phyloP scores from a whole-genome alignment of 1,139 yeast genomes.

The Williopsis jadinii region DNA sequence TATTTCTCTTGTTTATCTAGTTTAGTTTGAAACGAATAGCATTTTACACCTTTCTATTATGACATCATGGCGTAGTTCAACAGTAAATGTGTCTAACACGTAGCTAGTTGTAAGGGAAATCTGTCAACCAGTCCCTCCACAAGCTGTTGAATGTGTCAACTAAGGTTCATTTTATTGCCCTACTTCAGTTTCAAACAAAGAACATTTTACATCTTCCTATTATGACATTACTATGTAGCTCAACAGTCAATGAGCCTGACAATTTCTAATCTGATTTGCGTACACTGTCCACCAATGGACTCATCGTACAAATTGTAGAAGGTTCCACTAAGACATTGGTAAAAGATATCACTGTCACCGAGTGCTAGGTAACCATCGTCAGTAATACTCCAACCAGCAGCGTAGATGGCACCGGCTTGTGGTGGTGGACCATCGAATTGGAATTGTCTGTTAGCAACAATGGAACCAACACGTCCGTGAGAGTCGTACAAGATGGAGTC shows the following conservation, averaged over 20 bases:
- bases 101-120: conserved; percentile 62
- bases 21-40: too few species aligned
- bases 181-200: too few species aligned
- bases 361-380: conserved; percentile 59
- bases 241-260: conserved; percentile 58
- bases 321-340: conserved; percentile 71
- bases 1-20: too few species aligned
- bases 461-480: conserved; percentile 67
- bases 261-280: conserved; percentile 50
- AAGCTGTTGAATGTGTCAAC: conserved; percentile 55
- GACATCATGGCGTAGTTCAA: conserved; percentile 26
- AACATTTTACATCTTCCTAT: too few species aligned
- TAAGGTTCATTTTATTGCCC: too few species aligned
- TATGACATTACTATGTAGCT: conserved; percentile 7
- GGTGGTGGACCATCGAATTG: conserved; percentile 89
- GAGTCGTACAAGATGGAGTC: conserved; percentile 49
- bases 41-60: too few species aligned
- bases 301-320: conserved; percentile 78
- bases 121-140: conserved; percentile 56
- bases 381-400: conserved; percentile 73
- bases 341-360: conserved; percentile 57
- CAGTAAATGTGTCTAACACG: conserved; percentile 56
- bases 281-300: conserved; percentile 59
- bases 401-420: conserved; percentile 81
- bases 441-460: conserved; percentile 81